Percentiles rank a stretch among this genome's conserved stretches.
Evolutionary conservation across 345 rosid species (phyloP).

Genomic region (Hypericum androsaemum): DNA sequence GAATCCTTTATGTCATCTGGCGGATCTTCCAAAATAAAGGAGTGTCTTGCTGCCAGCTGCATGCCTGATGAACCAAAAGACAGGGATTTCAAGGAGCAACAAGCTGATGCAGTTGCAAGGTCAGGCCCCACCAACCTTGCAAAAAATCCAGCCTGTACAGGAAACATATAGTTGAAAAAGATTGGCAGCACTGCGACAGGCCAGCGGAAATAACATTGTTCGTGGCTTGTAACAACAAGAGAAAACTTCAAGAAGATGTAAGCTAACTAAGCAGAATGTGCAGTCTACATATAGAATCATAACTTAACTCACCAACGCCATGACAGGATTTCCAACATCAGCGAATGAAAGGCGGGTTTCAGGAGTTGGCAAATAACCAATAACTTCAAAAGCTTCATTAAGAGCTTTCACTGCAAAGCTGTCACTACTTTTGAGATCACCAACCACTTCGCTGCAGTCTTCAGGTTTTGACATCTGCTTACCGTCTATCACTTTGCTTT

Average conservation of each 20-base stretch:
- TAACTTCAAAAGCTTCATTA: constrained; percentile 76
- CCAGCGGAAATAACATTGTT: neutral
- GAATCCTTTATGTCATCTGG: constrained; percentile 52
- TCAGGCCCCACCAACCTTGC: constrained; percentile 54
- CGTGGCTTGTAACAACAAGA: neutral
- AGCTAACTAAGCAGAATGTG: neutral
- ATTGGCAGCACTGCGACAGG: neutral
- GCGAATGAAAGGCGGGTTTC: constrained; percentile 70
- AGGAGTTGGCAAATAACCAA: constrained; percentile 54
- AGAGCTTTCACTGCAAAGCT: constrained; percentile 63
- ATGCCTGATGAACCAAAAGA: constrained; percentile 44
- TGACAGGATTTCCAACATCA: constrained; percentile 91
- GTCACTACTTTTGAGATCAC: constrained; percentile 30
- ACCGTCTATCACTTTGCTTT: constrained; percentile 22
- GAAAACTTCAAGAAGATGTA: neutral
- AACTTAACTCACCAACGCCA: constrained; percentile 77
- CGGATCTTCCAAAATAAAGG: constrained; percentile 86
- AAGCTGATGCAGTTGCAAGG: constrained; percentile 64
- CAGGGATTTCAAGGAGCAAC: constrained; percentile 53
- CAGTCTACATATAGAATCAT: neutral
- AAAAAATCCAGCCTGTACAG: constrained; percentile 66
- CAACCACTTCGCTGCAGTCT: constrained; percentile 30
- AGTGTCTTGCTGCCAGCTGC: constrained; percentile 74
- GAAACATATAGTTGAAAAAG: constrained; percentile 3
- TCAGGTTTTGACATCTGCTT: constrained; percentile 34